A percentile compares a stretch with the other conserved stretches of the same genome.
These are phyloP conservation scores for Phytophthora citricola DNA, from an alignment of 352 stramenopile species.

Conservation along the genomic window DNA sequence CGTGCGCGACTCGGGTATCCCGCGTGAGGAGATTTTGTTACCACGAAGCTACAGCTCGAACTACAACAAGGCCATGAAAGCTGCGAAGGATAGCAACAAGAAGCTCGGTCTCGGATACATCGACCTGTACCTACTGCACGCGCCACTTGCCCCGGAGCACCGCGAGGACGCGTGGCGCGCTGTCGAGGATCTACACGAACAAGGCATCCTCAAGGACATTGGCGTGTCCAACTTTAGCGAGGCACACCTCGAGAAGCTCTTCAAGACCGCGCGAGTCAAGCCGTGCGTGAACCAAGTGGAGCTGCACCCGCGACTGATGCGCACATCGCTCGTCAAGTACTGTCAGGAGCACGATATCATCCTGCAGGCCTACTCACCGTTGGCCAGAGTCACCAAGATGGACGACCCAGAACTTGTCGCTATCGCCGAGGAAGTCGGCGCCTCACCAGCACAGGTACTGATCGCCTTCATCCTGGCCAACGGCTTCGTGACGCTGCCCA, in stretches of 20 bases:
- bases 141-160: too few species aligned
- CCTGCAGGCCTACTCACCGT: conserved; percentile 57
- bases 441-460: conserved; percentile 48
- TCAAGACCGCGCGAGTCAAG: conserved; percentile 36
- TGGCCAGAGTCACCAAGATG: conserved; percentile 46
- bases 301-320: conserved; percentile 66
- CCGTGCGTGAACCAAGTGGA: conserved; percentile 81
- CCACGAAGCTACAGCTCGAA: too few species aligned
- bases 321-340: conserved; percentile 54
- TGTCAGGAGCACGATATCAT: conserved; percentile 53
- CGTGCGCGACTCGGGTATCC: too few species aligned
- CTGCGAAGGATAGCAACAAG: too few species aligned
- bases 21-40: too few species aligned
- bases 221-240: conserved; percentile 86
- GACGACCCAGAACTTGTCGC: neutral
- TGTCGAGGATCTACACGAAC: too few species aligned
- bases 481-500: conserved; percentile 68
- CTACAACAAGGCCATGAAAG: too few species aligned
- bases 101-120: too few species aligned
- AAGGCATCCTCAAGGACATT: conserved; percentile 67
- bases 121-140: too few species aligned
- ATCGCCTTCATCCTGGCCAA: conserved; percentile 59
- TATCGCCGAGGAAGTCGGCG: neutral
- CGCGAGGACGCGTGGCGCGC: too few species aligned
- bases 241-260: conserved; percentile 43